Base-by-base conservation (phyloP, 768 basidiomycete genomes). In the Gyrodon lividus region DNA sequence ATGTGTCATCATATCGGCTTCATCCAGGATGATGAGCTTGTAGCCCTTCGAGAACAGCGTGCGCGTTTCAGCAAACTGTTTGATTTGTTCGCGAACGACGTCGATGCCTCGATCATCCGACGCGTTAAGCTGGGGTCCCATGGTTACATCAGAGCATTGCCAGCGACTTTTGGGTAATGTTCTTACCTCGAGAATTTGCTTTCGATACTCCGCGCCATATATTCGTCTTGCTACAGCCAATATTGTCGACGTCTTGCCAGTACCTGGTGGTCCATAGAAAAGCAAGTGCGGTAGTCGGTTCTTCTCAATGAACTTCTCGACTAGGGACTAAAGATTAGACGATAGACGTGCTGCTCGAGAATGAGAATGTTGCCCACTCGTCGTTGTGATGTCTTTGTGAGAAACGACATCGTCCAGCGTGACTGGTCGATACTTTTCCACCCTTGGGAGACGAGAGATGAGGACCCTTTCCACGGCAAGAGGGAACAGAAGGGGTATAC, bases 1-100 rank as follows among this genome's bases (percentile, higher is more conserved):
- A 56, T 93, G 87, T 0, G 97, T 99, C 97, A 99, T 99, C 96
- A 97, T 97, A 76, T 99, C 97, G n/a, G 97, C 97, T 70, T 99
- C 97, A 60, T 99, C 97, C 30, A 99, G 83, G 55, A 99, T 86
- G 70, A 99, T 96, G 66, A 99, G 86, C 64, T 98, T 99, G 81
- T 86, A 98, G 16, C 92, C 92, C 62, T 94, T 94, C 12, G 92
- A 83, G 65, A 85, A 88, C 6, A 98, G 72, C 9, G 93, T 97
- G 46, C 93, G 83, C 13, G 95, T 98, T 72, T 95, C 92, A 1
- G 97, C 94, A 61, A 98, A 99, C 64, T 92, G 93, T 68, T 98
- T 99, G 69, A 99, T 95, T 75, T 98, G 95, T 70, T 98, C 97
- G 45, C 97, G 84, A 16, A 99, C 97, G 39, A 98, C 95, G 54